Evolutionary conservation across 2,329 filamentous ascomycete species (phyloP).

Genomic region (Didymella pinodella): DNA sequence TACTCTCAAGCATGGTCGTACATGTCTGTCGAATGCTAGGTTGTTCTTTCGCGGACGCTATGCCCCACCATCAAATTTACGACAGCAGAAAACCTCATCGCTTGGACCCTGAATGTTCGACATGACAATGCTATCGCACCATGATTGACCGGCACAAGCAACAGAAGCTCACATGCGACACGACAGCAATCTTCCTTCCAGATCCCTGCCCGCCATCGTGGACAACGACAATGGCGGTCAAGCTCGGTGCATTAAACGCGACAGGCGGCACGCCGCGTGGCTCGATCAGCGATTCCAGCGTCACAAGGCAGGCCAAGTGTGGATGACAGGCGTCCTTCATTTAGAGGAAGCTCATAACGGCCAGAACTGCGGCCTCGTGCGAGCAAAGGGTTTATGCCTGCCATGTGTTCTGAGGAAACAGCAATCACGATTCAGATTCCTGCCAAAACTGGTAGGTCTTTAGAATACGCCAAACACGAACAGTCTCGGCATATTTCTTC

Average conservation of each 20-base stretch:
- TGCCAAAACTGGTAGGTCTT: background rate
- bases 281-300: constrained; percentile 7
- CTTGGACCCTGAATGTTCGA: background rate
- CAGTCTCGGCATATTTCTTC: constrained; percentile 11
- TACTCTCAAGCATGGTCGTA: background rate
- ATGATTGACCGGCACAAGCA: background rate
- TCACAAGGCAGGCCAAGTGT: constrained; percentile 4
- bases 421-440: background rate
- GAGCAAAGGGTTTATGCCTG: constrained; percentile 1
- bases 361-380: background rate
- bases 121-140: constrained; percentile 1
- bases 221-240: constrained; percentile 2
- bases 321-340: background rate
- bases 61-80: background rate
- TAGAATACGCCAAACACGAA: background rate
- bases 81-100: background rate
- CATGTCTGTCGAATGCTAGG: background rate
- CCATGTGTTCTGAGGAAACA: background rate
- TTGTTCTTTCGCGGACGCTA: constrained; percentile 8
- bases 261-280: constrained; percentile 1
- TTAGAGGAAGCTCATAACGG: background rate
- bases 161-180: background rate
- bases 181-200: constrained; percentile 4
- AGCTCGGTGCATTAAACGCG: constrained; percentile 9
- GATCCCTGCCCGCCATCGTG: constrained; percentile 1